phyloP scores from a whole-genome alignment of 441 rosid species.

The Corymbia calophylla region DNA sequence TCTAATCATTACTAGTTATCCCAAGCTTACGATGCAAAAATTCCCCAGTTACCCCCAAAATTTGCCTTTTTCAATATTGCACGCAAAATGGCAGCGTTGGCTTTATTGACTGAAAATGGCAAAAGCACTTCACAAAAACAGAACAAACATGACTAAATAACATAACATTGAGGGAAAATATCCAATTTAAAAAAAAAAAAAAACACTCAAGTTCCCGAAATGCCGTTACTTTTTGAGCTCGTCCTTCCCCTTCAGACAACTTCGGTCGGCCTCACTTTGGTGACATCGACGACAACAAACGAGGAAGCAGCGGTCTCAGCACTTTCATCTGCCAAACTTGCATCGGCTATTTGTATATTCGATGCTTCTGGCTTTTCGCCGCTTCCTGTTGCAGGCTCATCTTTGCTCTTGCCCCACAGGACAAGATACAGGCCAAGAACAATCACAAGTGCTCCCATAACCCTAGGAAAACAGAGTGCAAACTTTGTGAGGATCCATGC shows the following conservation, averaged over 20 bases:
- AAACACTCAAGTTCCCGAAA: neutral
- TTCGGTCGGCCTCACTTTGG: constrained; percentile 10
- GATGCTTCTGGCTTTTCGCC: neutral
- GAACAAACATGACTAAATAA: neutral
- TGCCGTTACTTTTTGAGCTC: neutral
- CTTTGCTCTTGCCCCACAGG: constrained; percentile 54
- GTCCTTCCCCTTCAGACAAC: constrained; percentile 1
- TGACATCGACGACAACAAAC: constrained; percentile 14
- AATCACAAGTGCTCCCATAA: constrained; percentile 39
- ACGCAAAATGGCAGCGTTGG: neutral
- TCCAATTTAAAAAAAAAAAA: neutral
- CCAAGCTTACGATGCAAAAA: neutral
- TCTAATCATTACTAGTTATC: neutral
- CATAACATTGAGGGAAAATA: neutral
- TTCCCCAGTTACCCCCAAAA: neutral
- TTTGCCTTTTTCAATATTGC: neutral
- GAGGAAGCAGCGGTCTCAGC: neutral
- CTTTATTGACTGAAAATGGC: neutral
- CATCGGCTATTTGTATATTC: neutral
- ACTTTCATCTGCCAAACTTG: neutral
- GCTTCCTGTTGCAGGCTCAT: constrained; percentile 8
- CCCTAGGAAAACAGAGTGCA: constrained; percentile 13
- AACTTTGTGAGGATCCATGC: neutral
- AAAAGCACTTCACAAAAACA: neutral
- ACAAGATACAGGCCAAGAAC: constrained; percentile 46